phyloP scores from a whole-genome alignment of 2,329 filamentous ascomycete species.

The Didymella pomorum region DNA sequence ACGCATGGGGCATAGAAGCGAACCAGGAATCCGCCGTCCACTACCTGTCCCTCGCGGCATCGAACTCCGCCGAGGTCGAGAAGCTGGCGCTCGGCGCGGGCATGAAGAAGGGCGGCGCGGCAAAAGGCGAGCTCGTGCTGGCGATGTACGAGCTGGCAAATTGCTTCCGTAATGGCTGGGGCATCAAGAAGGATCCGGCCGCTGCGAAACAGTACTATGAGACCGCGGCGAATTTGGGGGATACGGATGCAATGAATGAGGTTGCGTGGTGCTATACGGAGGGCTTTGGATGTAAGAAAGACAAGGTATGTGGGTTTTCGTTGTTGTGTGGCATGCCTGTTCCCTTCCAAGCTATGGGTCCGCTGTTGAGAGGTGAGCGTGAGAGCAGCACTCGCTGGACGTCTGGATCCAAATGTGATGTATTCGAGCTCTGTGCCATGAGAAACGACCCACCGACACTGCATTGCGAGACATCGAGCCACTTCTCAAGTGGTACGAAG shows the following conservation, averaged over 20 bases:
- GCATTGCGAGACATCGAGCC: neutral
- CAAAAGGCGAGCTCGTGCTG: slow-evolving; percentile 94
- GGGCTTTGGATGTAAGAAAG: slow-evolving; percentile 96
- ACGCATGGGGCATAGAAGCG: slow-evolving; percentile 88
- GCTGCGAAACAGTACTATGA: slow-evolving; percentile 95
- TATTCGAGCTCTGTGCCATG: neutral
- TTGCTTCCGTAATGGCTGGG: slow-evolving; percentile 94
- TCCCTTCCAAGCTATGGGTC: too few relatives aligned
- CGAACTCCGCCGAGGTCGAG: slow-evolving; percentile 89
- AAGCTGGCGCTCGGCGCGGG: slow-evolving; percentile 84
- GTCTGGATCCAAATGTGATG: neutral
- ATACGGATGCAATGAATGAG: slow-evolving; percentile 98
- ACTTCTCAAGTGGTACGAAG: too few relatives aligned
- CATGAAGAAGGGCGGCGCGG: slow-evolving; percentile 89
- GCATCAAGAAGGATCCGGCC: slow-evolving; percentile 82
- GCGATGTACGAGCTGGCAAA: slow-evolving; percentile 96
- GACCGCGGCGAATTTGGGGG: slow-evolving; percentile 93
- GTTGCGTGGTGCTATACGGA: slow-evolving; percentile 94
- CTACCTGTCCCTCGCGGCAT: slow-evolving; percentile 87
- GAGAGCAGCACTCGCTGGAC: neutral
- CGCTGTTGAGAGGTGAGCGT: too few relatives aligned
- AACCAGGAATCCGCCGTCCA: slow-evolving; percentile 75
- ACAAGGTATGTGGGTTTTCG: slow-evolving; percentile 80
- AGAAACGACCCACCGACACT: neutral
- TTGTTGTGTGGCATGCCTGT: neutral